These are phyloP conservation scores for Ballota nigra DNA, from an alignment of 257 asterid genomes.

Conservation along the genomic window DNA sequence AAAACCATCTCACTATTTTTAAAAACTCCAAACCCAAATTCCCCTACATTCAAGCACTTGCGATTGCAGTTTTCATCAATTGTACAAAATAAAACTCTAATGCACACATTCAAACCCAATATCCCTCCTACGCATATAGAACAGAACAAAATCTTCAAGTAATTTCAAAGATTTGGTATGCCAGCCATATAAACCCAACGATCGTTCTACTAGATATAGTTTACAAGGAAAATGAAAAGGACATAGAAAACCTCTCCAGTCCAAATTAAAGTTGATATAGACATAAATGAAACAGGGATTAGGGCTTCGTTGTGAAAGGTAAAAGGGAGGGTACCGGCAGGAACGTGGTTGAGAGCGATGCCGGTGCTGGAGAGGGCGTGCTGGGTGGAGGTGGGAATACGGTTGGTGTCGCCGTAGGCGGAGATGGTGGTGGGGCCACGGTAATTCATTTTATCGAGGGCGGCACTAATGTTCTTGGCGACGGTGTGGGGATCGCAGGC, in stretches of 20 bases:
- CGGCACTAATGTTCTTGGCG: constrained; percentile 67
- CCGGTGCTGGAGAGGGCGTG: constrained; percentile 74
- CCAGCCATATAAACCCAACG: neutral
- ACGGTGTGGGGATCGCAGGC: constrained; percentile 54
- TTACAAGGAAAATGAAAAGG: no score
- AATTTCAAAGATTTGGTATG: neutral
- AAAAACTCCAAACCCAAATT: neutral
- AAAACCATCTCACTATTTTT: neutral
- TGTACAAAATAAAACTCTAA: neutral
- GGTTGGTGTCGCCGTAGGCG: constrained; percentile 73
- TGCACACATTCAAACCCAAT: neutral
- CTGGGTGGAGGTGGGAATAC: constrained; percentile 39
- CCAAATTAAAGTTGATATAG: no score
- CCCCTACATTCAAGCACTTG: neutral
- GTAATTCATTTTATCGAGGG: constrained; percentile 54
- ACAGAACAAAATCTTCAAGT: neutral
- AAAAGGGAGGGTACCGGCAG: constrained; percentile 42
- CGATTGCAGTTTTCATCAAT: neutral
- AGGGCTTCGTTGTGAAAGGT: no score
- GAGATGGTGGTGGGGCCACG: constrained; percentile 61
- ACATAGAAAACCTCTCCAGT: no score
- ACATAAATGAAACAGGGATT: no score
- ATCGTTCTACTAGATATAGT: neutral
- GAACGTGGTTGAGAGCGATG: constrained; percentile 76
- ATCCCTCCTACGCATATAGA: neutral